Base-by-base conservation (phyloP, 352 stramenopile species). In the Pythium aquatile region DNA sequence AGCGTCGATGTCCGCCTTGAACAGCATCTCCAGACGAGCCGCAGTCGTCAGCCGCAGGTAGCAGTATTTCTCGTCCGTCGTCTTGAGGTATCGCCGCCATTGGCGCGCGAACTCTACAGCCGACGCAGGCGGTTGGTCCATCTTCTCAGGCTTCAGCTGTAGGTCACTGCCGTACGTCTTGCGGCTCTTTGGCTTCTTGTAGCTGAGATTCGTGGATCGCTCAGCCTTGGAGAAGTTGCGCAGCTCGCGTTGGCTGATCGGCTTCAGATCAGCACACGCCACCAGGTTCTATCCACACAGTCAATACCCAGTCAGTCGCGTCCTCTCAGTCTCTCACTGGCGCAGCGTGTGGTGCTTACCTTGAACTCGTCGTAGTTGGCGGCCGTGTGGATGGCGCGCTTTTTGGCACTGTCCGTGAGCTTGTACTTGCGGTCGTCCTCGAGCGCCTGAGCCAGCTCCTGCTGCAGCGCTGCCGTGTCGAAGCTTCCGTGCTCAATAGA, bases 281-380 rank as follows among this genome's bases (percentile, higher is more conserved):
- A 96, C 87, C 17, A 93, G 69, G 44, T 94, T 94, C 85, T 96
- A 68, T 28, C 54, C 5, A 14, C 16, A 28, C 0, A 49, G 2
- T 2, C n/a, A 8, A 49, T 46, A 24, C 20, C 20, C 20, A 24
- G 20, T 24, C 20, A 24, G 20, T 24, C 20, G 20, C 20, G 20
- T 24, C 20, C 20, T 24, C 32, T 9, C 5, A 35, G 32, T 35
- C 32, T 5, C 32, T 5, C 32, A 35, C 32, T 35, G 20, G 20
- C 20, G 20, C 20, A 58, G 4, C n/a, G 20, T 10, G 16, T 13
- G 14, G 5, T 16, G 32, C 39, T 49, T 17, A 93, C 87, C 71
- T 90, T 91, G 68, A 96, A 94, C 57, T 96, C 87, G 59, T 96
- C 84, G 67, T 94, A 96, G 74, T 69, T 94, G 5, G 74, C 68